Percentiles rank a stretch among this genome's conserved stretches.
Evolutionary conservation across 257 asterid genomes (phyloP).

Genomic region (Solanum chmielewskii): DNA sequence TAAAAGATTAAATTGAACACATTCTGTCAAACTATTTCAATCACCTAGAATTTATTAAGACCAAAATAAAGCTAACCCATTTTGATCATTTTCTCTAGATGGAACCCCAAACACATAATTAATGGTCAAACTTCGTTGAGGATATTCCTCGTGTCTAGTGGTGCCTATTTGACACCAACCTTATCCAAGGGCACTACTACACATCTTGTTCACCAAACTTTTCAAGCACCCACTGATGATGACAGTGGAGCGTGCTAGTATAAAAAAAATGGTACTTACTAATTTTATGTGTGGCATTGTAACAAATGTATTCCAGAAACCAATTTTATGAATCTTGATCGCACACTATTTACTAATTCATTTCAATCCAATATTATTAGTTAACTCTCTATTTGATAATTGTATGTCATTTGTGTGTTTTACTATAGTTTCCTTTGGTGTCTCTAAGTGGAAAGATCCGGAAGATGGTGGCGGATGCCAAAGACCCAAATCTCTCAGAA

Average conservation of each 20-base stretch:
- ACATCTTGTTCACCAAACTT: not conserved
- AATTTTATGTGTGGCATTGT: not conserved
- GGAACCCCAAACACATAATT: not conserved
- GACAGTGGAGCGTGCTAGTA: not conserved
- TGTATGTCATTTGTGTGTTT: not conserved
- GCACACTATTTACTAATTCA: not conserved
- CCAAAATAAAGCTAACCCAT: too few species aligned
- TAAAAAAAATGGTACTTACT: not conserved
- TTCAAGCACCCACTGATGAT: not conserved
- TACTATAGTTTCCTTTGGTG: conserved; percentile 52
- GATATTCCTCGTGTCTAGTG: not conserved
- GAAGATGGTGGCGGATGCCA: conserved; percentile 41
- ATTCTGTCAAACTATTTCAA: too few species aligned
- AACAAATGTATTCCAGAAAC: not conserved
- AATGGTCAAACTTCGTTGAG: not conserved
- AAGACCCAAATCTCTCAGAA: conserved; percentile 25
- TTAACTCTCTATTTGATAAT: not conserved
- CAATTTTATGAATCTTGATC: not conserved
- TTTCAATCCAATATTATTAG: not conserved
- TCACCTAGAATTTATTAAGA: too few species aligned
- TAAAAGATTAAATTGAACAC: too few species aligned
- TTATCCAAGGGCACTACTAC: not conserved
- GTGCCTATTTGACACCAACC: not conserved
- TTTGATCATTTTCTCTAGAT: too few species aligned
- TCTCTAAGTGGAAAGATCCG: conserved; percentile 63